These are phyloP conservation scores for Botryococcus braunii DNA, from an alignment of 163 green algal species.

Conservation along the genomic window DNA sequence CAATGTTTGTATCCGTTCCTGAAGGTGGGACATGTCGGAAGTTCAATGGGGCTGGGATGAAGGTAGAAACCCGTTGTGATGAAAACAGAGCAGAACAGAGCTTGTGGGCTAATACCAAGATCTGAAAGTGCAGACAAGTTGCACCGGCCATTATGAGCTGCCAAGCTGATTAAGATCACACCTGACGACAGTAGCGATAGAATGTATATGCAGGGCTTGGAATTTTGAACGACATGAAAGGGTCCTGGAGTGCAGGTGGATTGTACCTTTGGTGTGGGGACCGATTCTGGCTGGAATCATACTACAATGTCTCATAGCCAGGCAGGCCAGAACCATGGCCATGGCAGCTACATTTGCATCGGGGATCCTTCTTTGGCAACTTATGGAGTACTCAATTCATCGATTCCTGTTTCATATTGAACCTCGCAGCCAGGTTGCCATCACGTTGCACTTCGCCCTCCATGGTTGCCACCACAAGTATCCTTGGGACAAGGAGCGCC, in stretches of 20 bases:
- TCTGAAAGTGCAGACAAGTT: neutral
- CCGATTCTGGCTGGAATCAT: slow-evolving; percentile 3
- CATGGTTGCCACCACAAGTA: slow-evolving; percentile 33
- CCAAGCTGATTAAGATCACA: neutral
- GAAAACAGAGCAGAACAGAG: too few relatives aligned
- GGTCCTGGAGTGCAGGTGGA: slow-evolving; percentile 16
- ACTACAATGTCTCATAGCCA: neutral
- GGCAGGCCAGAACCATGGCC: neutral
- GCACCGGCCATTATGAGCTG: neutral
- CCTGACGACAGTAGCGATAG: neutral
- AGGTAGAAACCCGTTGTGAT: too few relatives aligned
- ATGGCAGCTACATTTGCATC: neutral
- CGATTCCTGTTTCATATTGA: slow-evolving; percentile 22
- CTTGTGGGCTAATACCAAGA: neutral
- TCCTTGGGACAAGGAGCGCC: slow-evolving; percentile 13
- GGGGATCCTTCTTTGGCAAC: slow-evolving; percentile 19
- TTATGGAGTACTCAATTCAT: slow-evolving; percentile 26
- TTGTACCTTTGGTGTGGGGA: slow-evolving; percentile 19
- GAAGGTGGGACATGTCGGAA: too few relatives aligned
- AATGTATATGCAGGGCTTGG: neutral
- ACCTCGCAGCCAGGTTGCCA: slow-evolving; percentile 12
- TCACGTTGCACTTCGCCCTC: slow-evolving; percentile 22
- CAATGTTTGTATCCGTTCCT: neutral
- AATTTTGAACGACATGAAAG: neutral
- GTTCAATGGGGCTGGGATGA: too few relatives aligned